Percentiles rank a stretch among this genome's conserved stretches.
Conservation (phyloP, 176 grass and related monocot species). For the Poa pratensis region DNA sequence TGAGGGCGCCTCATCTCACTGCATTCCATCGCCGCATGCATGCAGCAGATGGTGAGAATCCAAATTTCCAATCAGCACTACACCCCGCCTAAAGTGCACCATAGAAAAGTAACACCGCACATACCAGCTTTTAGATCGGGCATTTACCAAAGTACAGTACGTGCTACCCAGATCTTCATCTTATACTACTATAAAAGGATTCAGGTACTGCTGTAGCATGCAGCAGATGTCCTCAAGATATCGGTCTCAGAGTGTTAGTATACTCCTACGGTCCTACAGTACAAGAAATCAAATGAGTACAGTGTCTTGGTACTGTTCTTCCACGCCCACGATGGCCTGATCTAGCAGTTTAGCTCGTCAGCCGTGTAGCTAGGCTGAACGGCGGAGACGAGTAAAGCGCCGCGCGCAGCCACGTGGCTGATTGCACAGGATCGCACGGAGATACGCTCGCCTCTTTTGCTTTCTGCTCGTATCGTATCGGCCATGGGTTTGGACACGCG, state of each 20-base stretch:
- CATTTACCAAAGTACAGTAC: constrained; percentile 45
- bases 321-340: background rate
- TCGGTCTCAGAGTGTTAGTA: no score
- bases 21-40: background rate
- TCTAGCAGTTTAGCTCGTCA: background rate
- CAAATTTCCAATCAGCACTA: background rate
- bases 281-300: no score
- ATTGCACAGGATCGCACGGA: constrained; percentile 44
- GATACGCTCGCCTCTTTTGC: constrained; percentile 41
- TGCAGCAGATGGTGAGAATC: background rate
- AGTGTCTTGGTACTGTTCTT: background rate
- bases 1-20: background rate
- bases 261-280: no score
- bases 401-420: background rate
- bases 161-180: constrained; percentile 40
- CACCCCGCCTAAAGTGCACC: background rate
- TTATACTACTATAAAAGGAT: background rate
- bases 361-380: background rate
- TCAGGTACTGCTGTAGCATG: background rate
- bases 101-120: background rate
- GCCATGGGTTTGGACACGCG: constrained; percentile 12
- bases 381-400: background rate
- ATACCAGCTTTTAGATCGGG: background rate
- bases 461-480: constrained; percentile 10
- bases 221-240: background rate